Evolutionary conservation across 805 yeast species (phyloP).

Genomic region (Lachancea kluyveri): DNA sequence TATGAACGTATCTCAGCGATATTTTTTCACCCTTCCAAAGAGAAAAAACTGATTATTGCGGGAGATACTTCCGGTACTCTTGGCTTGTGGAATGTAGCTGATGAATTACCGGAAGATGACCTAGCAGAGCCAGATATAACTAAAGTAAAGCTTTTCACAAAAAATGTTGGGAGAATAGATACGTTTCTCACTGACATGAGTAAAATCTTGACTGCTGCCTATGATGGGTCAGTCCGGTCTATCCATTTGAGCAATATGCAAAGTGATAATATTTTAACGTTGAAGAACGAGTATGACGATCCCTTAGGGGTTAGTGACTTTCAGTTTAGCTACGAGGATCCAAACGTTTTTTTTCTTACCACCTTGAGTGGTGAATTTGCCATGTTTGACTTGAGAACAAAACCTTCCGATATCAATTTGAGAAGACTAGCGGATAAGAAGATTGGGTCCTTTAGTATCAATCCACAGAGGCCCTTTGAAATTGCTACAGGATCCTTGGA

Average conservation of each 20-base stretch:
- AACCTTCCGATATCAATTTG: slow-evolving; percentile 30
- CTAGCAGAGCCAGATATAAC: slow-evolving; percentile 46
- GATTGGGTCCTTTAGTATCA: slow-evolving; percentile 81
- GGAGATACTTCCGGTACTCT: slow-evolving; percentile 87
- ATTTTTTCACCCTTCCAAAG: slow-evolving; percentile 66
- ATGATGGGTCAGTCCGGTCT: slow-evolving; percentile 80
- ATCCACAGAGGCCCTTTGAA: slow-evolving; percentile 59
- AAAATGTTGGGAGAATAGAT: slow-evolving; percentile 59
- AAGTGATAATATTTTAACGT: slow-evolving; percentile 56
- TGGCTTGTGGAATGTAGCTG: slow-evolving; percentile 77
- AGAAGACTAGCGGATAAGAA: slow-evolving; percentile 78
- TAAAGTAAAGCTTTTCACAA: slow-evolving; percentile 68
- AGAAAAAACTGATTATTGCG: slow-evolving; percentile 61
- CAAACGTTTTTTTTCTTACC: slow-evolving; percentile 59
- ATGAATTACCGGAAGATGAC: slow-evolving; percentile 32
- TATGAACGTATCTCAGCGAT: slow-evolving; percentile 66
- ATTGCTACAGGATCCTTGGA: slow-evolving; percentile 88
- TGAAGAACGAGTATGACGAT: slow-evolving; percentile 46
- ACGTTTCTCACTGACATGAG: slow-evolving; percentile 45
- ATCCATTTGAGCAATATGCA: slow-evolving; percentile 59
- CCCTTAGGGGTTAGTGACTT: slow-evolving; percentile 72
- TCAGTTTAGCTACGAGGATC: slow-evolving; percentile 42
- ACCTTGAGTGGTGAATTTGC: slow-evolving; percentile 79
- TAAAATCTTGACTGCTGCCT: slow-evolving; percentile 63
- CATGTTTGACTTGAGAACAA: slow-evolving; percentile 60